Conservation (phyloP, 768 basidiomycete species). For the Russula compacta region DNA sequence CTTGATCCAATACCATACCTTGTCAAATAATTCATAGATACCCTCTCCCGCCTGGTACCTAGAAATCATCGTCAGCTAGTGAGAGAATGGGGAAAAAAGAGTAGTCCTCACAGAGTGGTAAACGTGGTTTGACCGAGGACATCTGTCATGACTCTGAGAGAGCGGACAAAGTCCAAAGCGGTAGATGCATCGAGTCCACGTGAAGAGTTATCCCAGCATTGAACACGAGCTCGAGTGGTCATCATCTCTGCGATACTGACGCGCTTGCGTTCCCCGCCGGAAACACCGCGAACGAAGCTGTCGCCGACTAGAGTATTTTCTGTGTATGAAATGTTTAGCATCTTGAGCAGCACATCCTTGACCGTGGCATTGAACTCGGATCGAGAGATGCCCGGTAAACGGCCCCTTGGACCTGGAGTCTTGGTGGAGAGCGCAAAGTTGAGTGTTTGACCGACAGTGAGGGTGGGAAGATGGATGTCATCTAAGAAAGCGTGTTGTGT, state of each 20-base stretch:
- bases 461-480: constrained; percentile 74
- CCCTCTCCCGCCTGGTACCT: constrained; percentile 65
- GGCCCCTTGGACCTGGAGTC: constrained; percentile 67
- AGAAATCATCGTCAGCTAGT: constrained; percentile 26
- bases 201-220: constrained; percentile 82
- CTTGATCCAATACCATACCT: constrained; percentile 80
- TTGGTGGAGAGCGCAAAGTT: constrained; percentile 65
- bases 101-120: constrained; percentile 50
- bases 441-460: constrained; percentile 75
- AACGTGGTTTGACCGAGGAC: constrained; percentile 72
- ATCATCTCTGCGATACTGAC: constrained; percentile 86
- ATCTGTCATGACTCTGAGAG: constrained; percentile 78
- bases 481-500: constrained; percentile 33
- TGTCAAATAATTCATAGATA: constrained; percentile 77
- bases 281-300: constrained; percentile 77
- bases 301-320: constrained; percentile 74
- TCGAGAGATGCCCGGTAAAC: constrained; percentile 55
- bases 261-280: constrained; percentile 77
- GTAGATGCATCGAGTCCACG: constrained; percentile 80
- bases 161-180: constrained; percentile 78
- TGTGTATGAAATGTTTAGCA: constrained; percentile 84
- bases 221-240: constrained; percentile 72
- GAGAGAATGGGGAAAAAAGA: background rate
- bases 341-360: constrained; percentile 54
- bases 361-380: constrained; percentile 52